These are phyloP conservation scores for Apiotrichum siamense DNA, from an alignment of 1,284 basidiomycete genomes.

Conservation along the genomic window DNA sequence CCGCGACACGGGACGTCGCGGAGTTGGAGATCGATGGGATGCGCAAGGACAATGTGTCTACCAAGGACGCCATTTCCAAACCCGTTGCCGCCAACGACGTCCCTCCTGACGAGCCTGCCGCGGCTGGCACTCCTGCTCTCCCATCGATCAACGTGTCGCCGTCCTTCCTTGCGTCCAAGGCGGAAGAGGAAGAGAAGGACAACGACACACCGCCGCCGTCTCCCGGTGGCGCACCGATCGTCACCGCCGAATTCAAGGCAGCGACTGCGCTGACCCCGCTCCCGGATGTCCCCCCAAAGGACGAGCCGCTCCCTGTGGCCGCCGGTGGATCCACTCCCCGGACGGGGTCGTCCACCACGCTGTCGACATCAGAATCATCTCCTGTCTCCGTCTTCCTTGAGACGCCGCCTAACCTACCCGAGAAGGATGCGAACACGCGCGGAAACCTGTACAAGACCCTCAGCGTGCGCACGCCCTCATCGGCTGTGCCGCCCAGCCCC, in stretches of 20 bases:
- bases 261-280: not conserved
- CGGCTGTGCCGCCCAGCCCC: not conserved
- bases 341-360: not conserved
- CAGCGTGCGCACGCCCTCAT: not conserved
- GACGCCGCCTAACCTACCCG: not conserved
- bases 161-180: not conserved
- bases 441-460: not conserved
- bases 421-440: not conserved
- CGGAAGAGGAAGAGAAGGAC: not conserved
- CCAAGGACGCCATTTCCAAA: no score
- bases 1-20: not conserved
- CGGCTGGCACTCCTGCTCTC: not conserved
- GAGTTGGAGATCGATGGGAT: not conserved
- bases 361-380: not conserved
- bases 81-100: not conserved
- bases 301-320: not conserved
- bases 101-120: not conserved
- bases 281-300: not conserved
- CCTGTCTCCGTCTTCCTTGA: not conserved
- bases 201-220: not conserved
- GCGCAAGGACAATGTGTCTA: not conserved
- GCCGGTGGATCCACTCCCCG: not conserved
- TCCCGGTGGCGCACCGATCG: not conserved
- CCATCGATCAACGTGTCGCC: not conserved
- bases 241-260: not conserved